These are phyloP conservation scores for Jamesozyma spencerorum DNA, from an alignment of 805 yeast genomes.

Conservation along the genomic window DNA sequence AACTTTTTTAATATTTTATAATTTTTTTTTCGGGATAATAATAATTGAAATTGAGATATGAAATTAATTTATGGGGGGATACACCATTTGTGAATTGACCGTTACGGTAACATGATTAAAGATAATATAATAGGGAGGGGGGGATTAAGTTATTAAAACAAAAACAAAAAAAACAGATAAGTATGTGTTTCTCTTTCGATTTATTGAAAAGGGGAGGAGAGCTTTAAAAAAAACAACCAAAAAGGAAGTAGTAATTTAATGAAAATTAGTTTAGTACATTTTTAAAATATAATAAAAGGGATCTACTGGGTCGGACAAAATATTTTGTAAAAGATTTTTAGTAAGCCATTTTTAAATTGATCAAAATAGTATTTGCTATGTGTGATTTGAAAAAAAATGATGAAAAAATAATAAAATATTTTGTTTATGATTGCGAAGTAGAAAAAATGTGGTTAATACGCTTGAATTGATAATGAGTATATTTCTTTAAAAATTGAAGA, in stretches of 20 bases:
- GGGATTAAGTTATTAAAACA: background rate
- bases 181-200: background rate
- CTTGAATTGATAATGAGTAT: constrained; percentile 1
- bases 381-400: background rate
- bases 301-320: constrained; percentile 9
- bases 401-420: constrained; percentile 8
- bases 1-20: background rate
- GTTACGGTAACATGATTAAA: constrained; percentile 8
- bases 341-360: constrained; percentile 18
- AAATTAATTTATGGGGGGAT: background rate
- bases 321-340: constrained; percentile 10
- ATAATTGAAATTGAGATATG: background rate
- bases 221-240: constrained; percentile 3
- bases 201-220: constrained; percentile 2
- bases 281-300: constrained; percentile 2
- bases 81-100: constrained; percentile 4
- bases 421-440: constrained; percentile 15
- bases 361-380: constrained; percentile 2
- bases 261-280: constrained; percentile 2
- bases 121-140: background rate
- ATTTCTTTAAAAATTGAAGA: too few species aligned
- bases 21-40: background rate
- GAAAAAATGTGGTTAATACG: constrained; percentile 7
- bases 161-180: constrained; percentile 3
- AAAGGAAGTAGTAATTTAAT: constrained; percentile 1